Evolutionary conservation across 2,329 filamentous ascomycete species (phyloP).

Genomic region (Emergomyces orientalis): DNA sequence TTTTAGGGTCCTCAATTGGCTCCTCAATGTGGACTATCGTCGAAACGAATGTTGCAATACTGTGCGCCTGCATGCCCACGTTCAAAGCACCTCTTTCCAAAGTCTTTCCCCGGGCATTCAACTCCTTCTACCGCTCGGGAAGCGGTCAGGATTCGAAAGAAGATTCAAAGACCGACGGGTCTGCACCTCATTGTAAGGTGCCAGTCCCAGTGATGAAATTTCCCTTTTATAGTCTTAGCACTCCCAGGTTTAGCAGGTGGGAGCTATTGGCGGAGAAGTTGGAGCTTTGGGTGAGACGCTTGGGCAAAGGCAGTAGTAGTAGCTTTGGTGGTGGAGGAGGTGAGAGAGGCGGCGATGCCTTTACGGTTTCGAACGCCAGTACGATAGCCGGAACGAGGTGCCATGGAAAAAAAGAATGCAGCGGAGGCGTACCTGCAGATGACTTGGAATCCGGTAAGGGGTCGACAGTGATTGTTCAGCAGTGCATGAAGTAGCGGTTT

Average conservation of each 20-base stretch:
- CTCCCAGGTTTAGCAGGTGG: neutral
- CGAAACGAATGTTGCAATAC: conserved; percentile 30
- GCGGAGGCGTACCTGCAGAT: neutral
- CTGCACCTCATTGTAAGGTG: neutral
- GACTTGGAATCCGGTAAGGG: conserved; percentile 1
- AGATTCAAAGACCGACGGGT: neutral
- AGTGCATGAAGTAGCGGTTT: neutral
- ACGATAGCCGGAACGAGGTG: neutral
- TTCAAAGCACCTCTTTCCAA: conserved; percentile 20
- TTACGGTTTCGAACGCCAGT: neutral
- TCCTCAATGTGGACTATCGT: conserved; percentile 27
- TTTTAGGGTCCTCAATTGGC: neutral
- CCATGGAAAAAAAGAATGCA: neutral
- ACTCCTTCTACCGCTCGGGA: neutral
- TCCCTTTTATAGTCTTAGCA: neutral
- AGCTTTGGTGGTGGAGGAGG: neutral
- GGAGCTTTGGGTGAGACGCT: conserved; percentile 2
- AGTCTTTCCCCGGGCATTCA: conserved; percentile 18
- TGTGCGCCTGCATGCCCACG: conserved; percentile 33
- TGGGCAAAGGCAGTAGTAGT: neutral
- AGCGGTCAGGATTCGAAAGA: neutral
- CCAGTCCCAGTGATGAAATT: neutral
- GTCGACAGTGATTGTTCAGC: neutral
- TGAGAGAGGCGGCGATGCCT: neutral
- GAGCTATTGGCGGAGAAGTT: neutral